These are phyloP conservation scores for Diplodia corticola DNA, from an alignment of 2,329 filamentous ascomycete species.

Conservation along the genomic window DNA sequence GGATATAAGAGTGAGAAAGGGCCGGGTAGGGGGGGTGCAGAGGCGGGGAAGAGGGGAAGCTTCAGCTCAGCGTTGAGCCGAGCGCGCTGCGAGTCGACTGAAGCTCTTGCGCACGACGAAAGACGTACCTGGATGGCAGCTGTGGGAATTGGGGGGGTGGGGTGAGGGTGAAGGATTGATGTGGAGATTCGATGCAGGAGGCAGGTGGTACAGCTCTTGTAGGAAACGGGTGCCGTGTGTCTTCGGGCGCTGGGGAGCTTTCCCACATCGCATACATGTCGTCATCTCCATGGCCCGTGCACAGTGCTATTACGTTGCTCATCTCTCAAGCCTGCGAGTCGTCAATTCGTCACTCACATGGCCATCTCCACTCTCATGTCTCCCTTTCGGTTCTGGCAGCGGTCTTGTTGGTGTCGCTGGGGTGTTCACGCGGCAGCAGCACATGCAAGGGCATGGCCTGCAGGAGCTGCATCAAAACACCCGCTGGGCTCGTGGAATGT, in stretches of 20 bases:
- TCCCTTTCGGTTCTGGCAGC: neutral
- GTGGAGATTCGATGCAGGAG: neutral
- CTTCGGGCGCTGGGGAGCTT: neutral
- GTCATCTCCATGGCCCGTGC: conserved; percentile 13
- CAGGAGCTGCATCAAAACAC: neutral
- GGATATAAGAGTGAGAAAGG: neutral
- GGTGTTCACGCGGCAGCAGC: neutral
- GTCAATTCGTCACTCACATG: neutral
- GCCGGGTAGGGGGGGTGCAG: neutral
- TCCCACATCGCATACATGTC: conserved; percentile 18
- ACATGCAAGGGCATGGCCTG: neutral
- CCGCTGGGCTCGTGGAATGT: neutral
- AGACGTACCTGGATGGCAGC: neutral
- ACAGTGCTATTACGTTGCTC: conserved; percentile 8
- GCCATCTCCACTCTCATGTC: neutral
- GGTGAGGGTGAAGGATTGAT: neutral
- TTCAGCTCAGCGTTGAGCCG: neutral
- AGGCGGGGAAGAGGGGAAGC: neutral
- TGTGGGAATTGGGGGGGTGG: neutral
- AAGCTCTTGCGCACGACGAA: neutral
- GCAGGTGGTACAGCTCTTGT: conserved; percentile 12
- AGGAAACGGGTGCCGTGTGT: conserved; percentile 7
- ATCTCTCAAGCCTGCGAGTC: neutral
- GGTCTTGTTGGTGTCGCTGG: neutral
- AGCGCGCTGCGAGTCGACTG: neutral